Evolutionary conservation across 768 basidiomycete genomes (phyloP).

Genomic region (Suillus subluteus): DNA sequence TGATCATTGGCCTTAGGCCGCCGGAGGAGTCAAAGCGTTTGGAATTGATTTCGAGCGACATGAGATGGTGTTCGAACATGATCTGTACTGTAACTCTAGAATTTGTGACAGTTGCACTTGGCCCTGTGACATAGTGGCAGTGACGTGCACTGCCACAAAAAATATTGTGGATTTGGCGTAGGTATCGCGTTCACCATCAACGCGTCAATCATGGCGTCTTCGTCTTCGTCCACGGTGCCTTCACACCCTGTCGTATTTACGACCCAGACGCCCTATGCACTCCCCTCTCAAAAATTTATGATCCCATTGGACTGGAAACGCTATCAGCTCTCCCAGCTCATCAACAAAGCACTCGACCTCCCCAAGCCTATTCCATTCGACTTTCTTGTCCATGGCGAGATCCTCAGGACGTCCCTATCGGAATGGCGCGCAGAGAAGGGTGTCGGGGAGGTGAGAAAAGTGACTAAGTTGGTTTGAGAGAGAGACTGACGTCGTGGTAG

Average conservation of each 20-base stretch:
- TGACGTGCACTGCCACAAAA: no score
- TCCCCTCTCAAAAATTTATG: constrained; percentile 90
- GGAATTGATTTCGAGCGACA: no score
- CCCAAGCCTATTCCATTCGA: constrained; percentile 86
- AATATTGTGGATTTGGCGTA: no score
- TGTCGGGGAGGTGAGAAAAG: constrained; percentile 63
- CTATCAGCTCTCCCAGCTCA: constrained; percentile 95
- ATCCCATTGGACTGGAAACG: constrained; percentile 88
- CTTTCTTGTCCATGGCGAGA: constrained; percentile 82
- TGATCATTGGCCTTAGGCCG: no score
- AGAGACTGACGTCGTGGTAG: constrained; percentile 37
- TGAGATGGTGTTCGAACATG: no score
- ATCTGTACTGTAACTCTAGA: no score
- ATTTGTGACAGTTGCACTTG: no score
- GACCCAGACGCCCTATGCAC: constrained; percentile 72
- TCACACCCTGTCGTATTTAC: constrained; percentile 72
- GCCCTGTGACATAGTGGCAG: no score
- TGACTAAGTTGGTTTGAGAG: constrained; percentile 6
- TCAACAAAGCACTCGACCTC: constrained; percentile 91
- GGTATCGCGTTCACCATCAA: background rate
- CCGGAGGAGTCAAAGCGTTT: no score
- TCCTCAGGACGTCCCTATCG: constrained; percentile 69
- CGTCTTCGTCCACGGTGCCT: constrained; percentile 18
- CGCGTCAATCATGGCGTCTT: background rate
- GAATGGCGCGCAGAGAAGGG: constrained; percentile 77